Conservation (phyloP, 2,329 filamentous ascomycete genomes). For the Eutypella sp. region DNA sequence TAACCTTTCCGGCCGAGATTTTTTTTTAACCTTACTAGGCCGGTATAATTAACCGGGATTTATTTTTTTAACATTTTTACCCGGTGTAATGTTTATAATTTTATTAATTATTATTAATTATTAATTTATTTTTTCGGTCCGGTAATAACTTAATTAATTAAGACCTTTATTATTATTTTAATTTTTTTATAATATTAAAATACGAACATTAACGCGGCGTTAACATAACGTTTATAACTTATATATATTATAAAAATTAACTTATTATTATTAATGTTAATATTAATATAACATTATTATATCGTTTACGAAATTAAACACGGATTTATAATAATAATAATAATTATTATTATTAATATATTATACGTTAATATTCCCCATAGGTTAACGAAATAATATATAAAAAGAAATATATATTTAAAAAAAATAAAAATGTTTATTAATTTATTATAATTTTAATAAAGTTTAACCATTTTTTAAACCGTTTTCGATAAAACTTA, state of each 20-base stretch:
- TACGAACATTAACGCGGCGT: not conserved
- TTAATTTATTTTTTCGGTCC: not conserved
- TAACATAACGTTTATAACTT: conserved; percentile 21
- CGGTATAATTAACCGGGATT: not conserved
- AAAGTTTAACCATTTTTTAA: conserved; percentile 2
- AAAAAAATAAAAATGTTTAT: not conserved
- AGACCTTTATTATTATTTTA: not conserved
- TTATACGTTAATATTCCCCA: conserved; percentile 1
- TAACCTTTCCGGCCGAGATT: too few relatives aligned
- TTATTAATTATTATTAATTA: not conserved
- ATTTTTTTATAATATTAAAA: not conserved
- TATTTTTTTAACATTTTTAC: too few relatives aligned
- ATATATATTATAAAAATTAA: conserved; percentile 5
- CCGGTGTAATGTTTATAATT: not conserved
- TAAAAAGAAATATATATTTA: not conserved
- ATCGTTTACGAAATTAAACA: conserved; percentile 1
- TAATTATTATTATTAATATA: conserved; percentile 4
- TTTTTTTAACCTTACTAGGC: too few relatives aligned
- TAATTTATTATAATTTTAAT: not conserved
- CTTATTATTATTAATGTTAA: conserved; percentile 3
- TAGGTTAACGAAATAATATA: conserved; percentile 1
- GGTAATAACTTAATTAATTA: not conserved
- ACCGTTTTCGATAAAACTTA: not conserved
- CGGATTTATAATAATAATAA: conserved; percentile 2
- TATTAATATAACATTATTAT: not conserved